These are phyloP conservation scores for Beauveria scarabaeidicola DNA, from an alignment of 2,329 filamentous ascomycete genomes.

Conservation along the genomic window DNA sequence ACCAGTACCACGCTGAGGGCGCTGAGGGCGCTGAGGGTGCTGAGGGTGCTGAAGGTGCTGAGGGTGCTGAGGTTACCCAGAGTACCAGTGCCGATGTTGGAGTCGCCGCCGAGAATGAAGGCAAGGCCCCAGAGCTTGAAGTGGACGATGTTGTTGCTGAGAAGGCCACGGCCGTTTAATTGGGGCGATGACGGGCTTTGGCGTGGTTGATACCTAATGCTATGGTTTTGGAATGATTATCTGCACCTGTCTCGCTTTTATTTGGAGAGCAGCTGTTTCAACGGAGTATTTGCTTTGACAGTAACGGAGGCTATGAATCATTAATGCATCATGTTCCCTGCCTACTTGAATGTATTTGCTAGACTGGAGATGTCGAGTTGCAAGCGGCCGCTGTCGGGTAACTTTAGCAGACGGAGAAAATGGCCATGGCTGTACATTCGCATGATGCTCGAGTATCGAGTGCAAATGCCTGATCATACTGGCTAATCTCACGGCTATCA, in stretches of 20 bases:
- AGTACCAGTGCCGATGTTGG: not conserved
- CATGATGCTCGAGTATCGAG: too few species aligned
- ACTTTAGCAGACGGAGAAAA: too few species aligned
- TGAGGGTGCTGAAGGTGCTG: too few species aligned
- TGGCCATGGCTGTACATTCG: too few species aligned
- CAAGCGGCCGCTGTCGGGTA: too few species aligned
- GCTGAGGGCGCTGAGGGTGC: too few species aligned
- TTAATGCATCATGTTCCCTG: not conserved
- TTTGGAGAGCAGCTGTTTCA: not conserved
- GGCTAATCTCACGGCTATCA: too few species aligned
- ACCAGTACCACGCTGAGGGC: constrained; percentile 17
- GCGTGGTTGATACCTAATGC: constrained; percentile 3
- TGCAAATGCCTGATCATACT: too few species aligned
- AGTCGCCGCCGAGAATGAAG: not conserved
- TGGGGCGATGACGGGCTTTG: not conserved
- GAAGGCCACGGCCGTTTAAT: not conserved
- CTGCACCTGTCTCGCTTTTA: constrained; percentile 1
- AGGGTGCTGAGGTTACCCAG: not conserved
- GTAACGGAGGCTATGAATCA: not conserved
- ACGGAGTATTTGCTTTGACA: constrained; percentile 9
- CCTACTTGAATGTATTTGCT: not conserved
- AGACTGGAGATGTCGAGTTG: not conserved
- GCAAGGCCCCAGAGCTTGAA: not conserved
- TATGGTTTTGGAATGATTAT: not conserved
- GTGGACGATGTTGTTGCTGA: not conserved